Evolutionary conservation across 208 protist genomes (phyloP), one percentile per base, ranked within the genome.

Genomic region (Acanthamoeba polyphaga): DNA sequence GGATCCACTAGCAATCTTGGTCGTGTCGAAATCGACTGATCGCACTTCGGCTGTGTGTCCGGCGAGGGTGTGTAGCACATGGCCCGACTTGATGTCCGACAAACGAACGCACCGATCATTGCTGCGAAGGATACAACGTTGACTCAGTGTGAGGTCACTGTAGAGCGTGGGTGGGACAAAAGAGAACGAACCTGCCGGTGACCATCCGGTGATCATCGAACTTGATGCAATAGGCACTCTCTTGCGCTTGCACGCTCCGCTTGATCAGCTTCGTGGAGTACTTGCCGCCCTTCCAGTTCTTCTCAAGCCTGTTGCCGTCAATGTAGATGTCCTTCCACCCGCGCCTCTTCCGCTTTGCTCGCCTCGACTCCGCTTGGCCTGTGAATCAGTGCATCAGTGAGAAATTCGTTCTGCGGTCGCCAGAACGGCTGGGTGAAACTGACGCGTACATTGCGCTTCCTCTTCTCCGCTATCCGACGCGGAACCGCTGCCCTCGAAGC

Each of bases 171-270:
- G 32, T 13, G 66, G 66, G 32, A 4, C 24, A 13, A 74, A 13
- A 22, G 32, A 13, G 8, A 22, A 29, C 43, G n/a, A n/a, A 84
- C 76, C 78, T 60, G 43, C 78, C 78, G n/a, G 78, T 88, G 43
- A 88, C 49, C 78, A 88, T 62, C n/a, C 49, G 43, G 49, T 53
- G 51, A 19, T 88, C 78, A 22, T 53, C 43, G 32, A 88, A 88
- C 78, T 88, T 88, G 49, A 88, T 88, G 49, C 78, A 88, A 32
- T 88, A 88, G n/a, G 51, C 78, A 22, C 17, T 88, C 43, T 88
- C 78, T 32, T 88, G 78, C 5, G 43, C 9, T 3, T 32, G 3
- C 60, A 27, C 22, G 49, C 78, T 32, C 5, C 51, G 49, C 51
- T 62, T 51, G 24, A 88, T 13, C 7, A 58, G 49, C 49, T 62